These are phyloP conservation scores for Paecilomyces dactylethromorphus DNA, from an alignment of 2,329 filamentous ascomycete genomes.

Conservation along the genomic window DNA sequence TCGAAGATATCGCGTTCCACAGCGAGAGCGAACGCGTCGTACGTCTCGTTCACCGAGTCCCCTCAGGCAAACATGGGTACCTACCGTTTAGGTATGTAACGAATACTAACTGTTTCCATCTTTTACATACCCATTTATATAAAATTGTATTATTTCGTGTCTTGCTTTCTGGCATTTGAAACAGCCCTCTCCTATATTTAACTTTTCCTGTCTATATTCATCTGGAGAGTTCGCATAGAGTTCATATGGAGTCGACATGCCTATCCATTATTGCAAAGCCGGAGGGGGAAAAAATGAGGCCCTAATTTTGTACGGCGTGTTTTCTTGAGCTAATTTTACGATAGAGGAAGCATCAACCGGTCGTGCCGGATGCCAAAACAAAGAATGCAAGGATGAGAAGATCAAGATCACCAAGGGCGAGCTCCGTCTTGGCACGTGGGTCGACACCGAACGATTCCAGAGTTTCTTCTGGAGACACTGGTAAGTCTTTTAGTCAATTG, in stretches of 20 bases:
- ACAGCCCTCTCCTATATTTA: background rate
- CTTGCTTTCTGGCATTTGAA: background rate
- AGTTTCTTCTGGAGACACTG: constrained; percentile 80
- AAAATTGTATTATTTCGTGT: background rate
- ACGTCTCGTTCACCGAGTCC: background rate
- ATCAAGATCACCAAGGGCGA: constrained; percentile 74
- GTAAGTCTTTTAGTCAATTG: constrained; percentile 43
- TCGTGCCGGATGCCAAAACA: constrained; percentile 68
- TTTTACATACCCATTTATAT: background rate
- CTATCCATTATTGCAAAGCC: background rate
- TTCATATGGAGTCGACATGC: background rate
- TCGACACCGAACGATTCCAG: constrained; percentile 55
- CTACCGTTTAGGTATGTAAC: constrained; percentile 20
- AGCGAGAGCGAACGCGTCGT: background rate
- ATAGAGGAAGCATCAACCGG: constrained; percentile 64
- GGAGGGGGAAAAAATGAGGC: background rate
- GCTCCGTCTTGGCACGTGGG: constrained; percentile 68
- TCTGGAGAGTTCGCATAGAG: no score
- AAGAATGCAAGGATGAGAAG: constrained; percentile 62
- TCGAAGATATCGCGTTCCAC: background rate
- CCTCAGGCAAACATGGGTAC: background rate
- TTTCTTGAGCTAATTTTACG: background rate
- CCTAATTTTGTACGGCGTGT: background rate
- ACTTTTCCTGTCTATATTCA: background rate
- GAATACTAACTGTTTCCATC: background rate